Conservation (phyloP, 768 basidiomycete genomes). For the Pseudohyphozyma bogoriensis region DNA sequence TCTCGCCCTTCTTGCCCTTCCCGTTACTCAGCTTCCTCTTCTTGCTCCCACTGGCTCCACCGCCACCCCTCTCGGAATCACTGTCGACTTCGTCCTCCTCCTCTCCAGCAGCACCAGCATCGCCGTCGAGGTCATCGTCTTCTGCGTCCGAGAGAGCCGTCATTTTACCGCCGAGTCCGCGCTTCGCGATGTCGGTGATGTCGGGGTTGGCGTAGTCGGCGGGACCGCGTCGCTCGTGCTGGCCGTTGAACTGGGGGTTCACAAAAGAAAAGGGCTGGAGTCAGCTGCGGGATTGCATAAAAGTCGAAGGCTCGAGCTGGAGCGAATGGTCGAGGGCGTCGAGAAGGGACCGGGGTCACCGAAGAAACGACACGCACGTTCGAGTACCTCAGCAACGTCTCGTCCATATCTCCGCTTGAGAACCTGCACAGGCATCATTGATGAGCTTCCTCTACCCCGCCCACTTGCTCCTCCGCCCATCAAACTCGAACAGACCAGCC, state of each 20-base stretch:
- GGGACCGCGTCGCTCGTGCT: conserved; percentile 24
- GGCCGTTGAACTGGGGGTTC: no score
- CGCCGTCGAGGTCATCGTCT: conserved; percentile 2
- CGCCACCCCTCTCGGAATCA: background rate
- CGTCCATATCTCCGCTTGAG: conserved; percentile 24
- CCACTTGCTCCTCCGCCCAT: background rate
- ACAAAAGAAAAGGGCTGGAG: no score
- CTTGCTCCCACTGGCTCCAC: background rate
- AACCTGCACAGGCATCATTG: background rate
- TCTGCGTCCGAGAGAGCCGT: conserved; percentile 15
- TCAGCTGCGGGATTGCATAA: no score
- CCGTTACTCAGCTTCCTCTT: background rate
- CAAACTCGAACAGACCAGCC: background rate
- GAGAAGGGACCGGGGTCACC: no score
- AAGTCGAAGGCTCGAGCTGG: no score
- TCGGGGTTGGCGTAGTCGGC: conserved; percentile 21
- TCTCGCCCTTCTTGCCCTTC: background rate
- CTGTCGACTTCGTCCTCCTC: background rate
- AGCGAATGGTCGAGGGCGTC: no score
- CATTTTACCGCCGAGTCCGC: conserved; percentile 17
- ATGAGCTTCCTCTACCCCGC: background rate
- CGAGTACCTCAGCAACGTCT: conserved; percentile 20
- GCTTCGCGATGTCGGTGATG: conserved; percentile 6
- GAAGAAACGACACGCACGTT: conserved; percentile 5
- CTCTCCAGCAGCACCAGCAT: background rate